Percentiles rank a stretch among this genome's conserved stretches.
Conservation (phyloP, 2,329 filamentous ascomycete genomes). For the Aspergillus pseudoglaucus region DNA sequence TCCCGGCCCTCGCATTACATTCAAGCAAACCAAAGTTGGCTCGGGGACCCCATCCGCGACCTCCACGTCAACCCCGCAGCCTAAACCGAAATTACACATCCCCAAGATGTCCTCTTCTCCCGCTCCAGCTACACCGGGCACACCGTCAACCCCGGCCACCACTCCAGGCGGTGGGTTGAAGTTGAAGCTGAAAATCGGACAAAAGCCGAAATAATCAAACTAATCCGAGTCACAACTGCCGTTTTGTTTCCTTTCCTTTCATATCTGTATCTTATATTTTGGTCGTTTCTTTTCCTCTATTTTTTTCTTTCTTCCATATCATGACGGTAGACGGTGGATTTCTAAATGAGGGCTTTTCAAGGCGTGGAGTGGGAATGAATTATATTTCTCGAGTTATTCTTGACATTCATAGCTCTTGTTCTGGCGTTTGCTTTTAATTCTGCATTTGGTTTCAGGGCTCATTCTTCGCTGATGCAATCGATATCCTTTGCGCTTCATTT, state of each 20-base stretch:
- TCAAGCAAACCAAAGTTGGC: slow-evolving; percentile 35
- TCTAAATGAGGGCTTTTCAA: slow-evolving; percentile 9
- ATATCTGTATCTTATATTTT: slow-evolving; percentile 1
- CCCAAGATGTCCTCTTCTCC: slow-evolving; percentile 26
- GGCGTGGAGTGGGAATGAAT: slow-evolving; percentile 12
- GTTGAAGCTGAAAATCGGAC: slow-evolving; percentile 36
- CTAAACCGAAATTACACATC: slow-evolving; percentile 28
- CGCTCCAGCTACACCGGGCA: slow-evolving; percentile 20
- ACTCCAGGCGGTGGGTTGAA: slow-evolving; percentile 30
- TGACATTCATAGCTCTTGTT: slow-evolving; percentile 9
- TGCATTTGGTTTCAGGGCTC: slow-evolving; percentile 2
- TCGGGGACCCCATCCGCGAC: slow-evolving; percentile 20
- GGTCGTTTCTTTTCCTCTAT: slow-evolving; percentile 9
- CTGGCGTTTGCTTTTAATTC: slow-evolving; percentile 5
- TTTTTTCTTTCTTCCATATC: slow-evolving; percentile 8
- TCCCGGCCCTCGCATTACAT: slow-evolving; percentile 34
- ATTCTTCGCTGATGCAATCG: slow-evolving; percentile 2
- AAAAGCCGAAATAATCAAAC: slow-evolving; percentile 22
- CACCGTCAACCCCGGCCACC: slow-evolving; percentile 24
- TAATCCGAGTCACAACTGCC: neutral
- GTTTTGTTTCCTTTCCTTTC: neutral
- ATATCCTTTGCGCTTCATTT: slow-evolving; percentile 6
- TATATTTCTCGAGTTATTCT: slow-evolving; percentile 2
- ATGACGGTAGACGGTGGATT: slow-evolving; percentile 1
- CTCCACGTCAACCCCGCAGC: slow-evolving; percentile 11